Percentiles rank a stretch among this genome's conserved stretches.
Conservation (phyloP, 495 filamentous ascomycete genomes). For the Hyaloscypha finlandica region DNA sequence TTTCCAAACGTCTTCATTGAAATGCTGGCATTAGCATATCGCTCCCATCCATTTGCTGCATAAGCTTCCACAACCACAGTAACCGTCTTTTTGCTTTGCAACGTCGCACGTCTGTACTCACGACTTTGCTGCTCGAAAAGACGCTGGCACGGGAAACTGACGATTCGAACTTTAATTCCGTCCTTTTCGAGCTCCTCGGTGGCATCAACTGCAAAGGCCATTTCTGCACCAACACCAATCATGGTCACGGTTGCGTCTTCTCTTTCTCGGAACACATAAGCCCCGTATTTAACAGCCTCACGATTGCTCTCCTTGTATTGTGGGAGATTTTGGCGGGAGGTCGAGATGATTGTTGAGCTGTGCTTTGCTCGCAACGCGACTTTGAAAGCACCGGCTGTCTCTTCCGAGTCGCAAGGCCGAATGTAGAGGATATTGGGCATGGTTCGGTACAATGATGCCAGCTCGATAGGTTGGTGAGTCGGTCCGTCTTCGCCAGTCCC, state of each 20-base stretch:
- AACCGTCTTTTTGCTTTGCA: constrained; percentile 31
- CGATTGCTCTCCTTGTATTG: constrained; percentile 29
- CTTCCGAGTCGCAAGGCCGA: constrained; percentile 55
- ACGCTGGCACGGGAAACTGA: constrained; percentile 28
- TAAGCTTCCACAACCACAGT: constrained; percentile 35
- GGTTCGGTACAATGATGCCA: constrained; percentile 56
- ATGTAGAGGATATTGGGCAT: constrained; percentile 65
- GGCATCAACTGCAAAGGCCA: constrained; percentile 35
- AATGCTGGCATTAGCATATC: constrained; percentile 30
- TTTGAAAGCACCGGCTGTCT: constrained; percentile 56
- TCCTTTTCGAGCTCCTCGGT: constrained; percentile 23
- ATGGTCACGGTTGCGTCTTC: constrained; percentile 36
- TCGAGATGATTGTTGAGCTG: constrained; percentile 39
- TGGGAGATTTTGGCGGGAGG: constrained; percentile 34
- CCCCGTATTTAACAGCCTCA: constrained; percentile 30
- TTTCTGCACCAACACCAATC: constrained; percentile 38
- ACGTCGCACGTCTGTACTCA: constrained; percentile 23
- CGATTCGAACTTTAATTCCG: not conserved
- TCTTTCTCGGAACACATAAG: constrained; percentile 39
- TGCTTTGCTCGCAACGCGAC: constrained; percentile 48
- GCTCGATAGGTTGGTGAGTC: constrained; percentile 62
- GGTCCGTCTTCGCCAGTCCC: constrained; percentile 62
- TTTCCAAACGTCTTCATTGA: constrained; percentile 29
- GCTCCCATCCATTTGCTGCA: constrained; percentile 31
- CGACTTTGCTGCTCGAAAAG: constrained; percentile 30